Percentiles rank a stretch among this genome's conserved stretches.
These are phyloP conservation scores for Fusarium succisae DNA, from an alignment of 2,329 filamentous ascomycete species.

Conservation along the genomic window DNA sequence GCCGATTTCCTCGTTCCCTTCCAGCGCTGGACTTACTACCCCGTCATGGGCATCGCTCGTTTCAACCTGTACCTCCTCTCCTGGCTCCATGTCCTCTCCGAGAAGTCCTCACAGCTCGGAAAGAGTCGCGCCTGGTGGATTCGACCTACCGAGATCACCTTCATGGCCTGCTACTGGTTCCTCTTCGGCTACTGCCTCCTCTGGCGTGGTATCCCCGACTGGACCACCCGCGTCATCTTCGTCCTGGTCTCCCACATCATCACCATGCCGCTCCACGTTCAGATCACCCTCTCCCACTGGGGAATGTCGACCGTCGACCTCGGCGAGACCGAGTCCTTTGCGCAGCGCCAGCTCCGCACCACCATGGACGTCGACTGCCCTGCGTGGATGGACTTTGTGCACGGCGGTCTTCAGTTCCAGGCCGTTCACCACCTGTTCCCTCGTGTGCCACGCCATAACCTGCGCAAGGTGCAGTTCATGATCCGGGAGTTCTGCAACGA, in stretches of 20 bases:
- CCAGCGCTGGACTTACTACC: constrained; percentile 76
- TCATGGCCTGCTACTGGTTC: constrained; percentile 72
- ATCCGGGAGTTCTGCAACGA: constrained; percentile 73
- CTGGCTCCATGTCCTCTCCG: constrained; percentile 70
- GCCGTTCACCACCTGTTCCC: constrained; percentile 77
- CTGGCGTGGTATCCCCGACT: constrained; percentile 67
- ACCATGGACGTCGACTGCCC: constrained; percentile 81
- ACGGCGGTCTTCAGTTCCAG: constrained; percentile 79
- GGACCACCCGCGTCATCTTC: constrained; percentile 66
- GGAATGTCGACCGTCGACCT: constrained; percentile 75
- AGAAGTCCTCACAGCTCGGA: constrained; percentile 64
- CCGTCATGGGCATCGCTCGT: constrained; percentile 71
- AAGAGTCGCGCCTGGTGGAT: constrained; percentile 71
- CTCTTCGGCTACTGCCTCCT: constrained; percentile 74
- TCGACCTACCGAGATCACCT: constrained; percentile 70
- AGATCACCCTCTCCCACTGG: constrained; percentile 78
- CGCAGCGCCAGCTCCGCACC: constrained; percentile 74
- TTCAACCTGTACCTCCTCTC: constrained; percentile 78
- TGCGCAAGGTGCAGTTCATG: constrained; percentile 67
- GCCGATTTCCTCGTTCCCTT: constrained; percentile 68
- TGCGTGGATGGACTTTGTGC: constrained; percentile 75
- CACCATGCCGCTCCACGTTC: constrained; percentile 75
- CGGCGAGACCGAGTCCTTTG: constrained; percentile 71
- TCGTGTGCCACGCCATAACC: constrained; percentile 73
- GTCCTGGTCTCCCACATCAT: constrained; percentile 71